Evolutionary conservation across 1,284 basidiomycete genomes (phyloP).

Genomic region (Puccinia polysora): DNA sequence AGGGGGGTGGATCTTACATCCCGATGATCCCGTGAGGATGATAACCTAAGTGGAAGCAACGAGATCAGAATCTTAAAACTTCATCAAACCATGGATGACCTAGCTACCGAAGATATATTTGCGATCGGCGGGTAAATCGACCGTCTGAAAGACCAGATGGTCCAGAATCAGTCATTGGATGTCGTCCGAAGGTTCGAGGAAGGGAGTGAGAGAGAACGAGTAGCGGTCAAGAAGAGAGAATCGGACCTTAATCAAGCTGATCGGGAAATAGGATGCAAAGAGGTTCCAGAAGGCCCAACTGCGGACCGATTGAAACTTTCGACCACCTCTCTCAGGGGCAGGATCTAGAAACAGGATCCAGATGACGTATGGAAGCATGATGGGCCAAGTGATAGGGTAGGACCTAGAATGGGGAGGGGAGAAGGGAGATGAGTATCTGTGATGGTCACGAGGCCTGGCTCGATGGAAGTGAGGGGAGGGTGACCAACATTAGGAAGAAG

Average conservation of each 20-base stretch:
- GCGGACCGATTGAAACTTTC: conserved; percentile 24
- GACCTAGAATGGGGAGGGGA: conserved; percentile 61
- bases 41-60: conserved; percentile 58
- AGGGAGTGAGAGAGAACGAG: no score
- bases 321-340: conserved; percentile 39
- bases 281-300: conserved; percentile 39
- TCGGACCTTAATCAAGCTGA: conserved; percentile 51
- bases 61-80: neutral
- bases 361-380: conserved; percentile 71
- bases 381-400: conserved; percentile 79
- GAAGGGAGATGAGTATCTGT: neutral
- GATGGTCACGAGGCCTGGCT: neutral
- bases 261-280: conserved; percentile 42
- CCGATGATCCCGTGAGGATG: conserved; percentile 73
- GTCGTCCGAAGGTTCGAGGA: no score
- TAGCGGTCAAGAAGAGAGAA: no score
- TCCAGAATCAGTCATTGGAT: neutral
- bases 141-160: conserved; percentile 51
- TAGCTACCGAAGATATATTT: conserved; percentile 76
- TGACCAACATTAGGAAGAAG: conserved; percentile 70
- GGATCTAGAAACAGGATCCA: conserved; percentile 61
- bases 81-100: neutral
- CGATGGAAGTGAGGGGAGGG: neutral
- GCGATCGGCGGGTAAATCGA: conserved; percentile 78
- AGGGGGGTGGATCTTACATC: conserved; percentile 45